Conservation (phyloP, 768 basidiomycete species). For the Plicaturopsis crispa region DNA sequence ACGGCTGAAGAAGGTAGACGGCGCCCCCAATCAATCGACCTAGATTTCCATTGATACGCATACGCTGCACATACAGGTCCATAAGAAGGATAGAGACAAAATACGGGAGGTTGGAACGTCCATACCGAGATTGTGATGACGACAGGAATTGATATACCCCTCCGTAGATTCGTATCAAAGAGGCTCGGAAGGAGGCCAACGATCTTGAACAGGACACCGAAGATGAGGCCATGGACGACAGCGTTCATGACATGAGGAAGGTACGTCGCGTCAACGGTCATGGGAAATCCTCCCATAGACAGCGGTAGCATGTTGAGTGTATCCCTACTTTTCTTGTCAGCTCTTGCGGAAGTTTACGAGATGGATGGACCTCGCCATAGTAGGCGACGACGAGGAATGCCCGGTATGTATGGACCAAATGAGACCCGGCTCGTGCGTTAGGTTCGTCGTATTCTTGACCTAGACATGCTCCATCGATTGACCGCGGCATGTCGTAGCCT, state of each 20-base stretch:
- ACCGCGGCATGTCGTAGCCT: slow-evolving; percentile 21
- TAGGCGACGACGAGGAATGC: slow-evolving; percentile 31
- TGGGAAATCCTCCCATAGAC: too few species aligned
- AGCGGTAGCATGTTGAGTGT: too few species aligned
- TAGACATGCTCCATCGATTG: not conserved
- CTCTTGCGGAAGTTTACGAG: slow-evolving; percentile 31
- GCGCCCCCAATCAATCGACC: too few species aligned
- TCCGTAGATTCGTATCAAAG: not conserved
- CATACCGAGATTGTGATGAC: not conserved
- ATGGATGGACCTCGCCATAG: slow-evolving; percentile 26
- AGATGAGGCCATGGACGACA: slow-evolving; percentile 23
- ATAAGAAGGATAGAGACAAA: not conserved
- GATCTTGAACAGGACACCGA: slow-evolving; percentile 30
- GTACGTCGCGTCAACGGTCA: slow-evolving; percentile 12
- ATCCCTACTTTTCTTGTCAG: slow-evolving; percentile 16
- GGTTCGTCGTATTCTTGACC: slow-evolving; percentile 17
- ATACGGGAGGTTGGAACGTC: not conserved
- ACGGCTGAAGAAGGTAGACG: too few species aligned
- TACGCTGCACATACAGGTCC: too few species aligned
- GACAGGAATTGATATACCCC: not conserved
- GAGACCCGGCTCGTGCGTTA: slow-evolving; percentile 23
- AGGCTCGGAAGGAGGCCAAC: slow-evolving; percentile 8
- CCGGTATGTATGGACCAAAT: slow-evolving; percentile 28
- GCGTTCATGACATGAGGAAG: slow-evolving; percentile 32
- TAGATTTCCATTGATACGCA: too few species aligned